These are phyloP conservation scores for Fusarium sp. DNA, from an alignment of 2,329 filamentous ascomycete species.

Conservation along the genomic window DNA sequence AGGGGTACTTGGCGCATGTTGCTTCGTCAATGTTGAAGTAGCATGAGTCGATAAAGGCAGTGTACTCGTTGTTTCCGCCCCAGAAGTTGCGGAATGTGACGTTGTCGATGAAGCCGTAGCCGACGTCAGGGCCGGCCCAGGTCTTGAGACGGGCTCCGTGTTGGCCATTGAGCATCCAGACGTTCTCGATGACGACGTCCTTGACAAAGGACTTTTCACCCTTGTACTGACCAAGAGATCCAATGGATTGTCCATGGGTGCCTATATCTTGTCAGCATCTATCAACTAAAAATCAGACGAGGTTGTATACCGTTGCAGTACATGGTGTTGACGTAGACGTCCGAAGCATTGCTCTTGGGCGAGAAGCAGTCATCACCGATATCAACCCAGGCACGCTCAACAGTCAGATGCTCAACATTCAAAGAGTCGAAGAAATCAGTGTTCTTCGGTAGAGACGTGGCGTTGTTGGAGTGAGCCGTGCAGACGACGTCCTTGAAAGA, in stretches of 20 bases:
- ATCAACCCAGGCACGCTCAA: conserved; percentile 38
- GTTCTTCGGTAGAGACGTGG: conserved; percentile 37
- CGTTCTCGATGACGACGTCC: conserved; percentile 40
- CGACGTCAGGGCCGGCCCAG: conserved; percentile 37
- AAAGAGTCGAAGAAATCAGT: conserved; percentile 40
- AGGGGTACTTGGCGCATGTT: conserved; percentile 34
- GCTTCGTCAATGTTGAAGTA: conserved; percentile 38
- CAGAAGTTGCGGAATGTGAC: conserved; percentile 42
- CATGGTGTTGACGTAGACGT: conserved; percentile 38
- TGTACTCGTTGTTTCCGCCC: conserved; percentile 40
- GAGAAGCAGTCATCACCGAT: conserved; percentile 42
- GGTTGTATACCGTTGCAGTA: conserved; percentile 35
- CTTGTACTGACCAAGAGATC: conserved; percentile 37
- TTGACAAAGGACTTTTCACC: conserved; percentile 38
- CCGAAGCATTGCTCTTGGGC: conserved; percentile 38
- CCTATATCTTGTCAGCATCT: neutral
- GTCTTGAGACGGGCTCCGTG: conserved; percentile 40
- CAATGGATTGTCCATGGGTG: conserved; percentile 37
- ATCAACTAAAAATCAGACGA: rapidly evolving
- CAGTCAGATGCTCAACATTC: conserved; percentile 32
- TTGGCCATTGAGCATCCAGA: conserved; percentile 41
- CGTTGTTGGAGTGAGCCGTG: conserved; percentile 38
- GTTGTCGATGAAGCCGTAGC: conserved; percentile 40
- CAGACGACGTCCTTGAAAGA: conserved; percentile 38
- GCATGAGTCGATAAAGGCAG: conserved; percentile 38